phyloP scores from a whole-genome alignment of 202 grass and related monocot genomes.

The Zizania palustris region DNA sequence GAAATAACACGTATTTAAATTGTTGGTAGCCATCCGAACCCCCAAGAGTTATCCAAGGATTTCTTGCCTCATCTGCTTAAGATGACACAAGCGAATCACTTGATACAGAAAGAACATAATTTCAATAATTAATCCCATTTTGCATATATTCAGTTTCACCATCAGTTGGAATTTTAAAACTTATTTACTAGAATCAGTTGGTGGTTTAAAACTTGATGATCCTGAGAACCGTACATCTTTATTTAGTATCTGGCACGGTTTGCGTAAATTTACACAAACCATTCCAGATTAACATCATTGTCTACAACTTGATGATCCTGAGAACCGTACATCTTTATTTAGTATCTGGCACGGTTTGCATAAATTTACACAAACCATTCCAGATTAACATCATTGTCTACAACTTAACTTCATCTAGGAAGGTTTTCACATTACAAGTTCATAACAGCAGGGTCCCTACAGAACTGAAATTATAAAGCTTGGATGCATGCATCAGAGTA shows the following conservation, averaged over 20 bases:
- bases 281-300: no score
- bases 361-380: neutral
- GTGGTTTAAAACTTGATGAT: no score
- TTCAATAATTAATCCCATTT: neutral
- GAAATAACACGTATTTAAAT: neutral
- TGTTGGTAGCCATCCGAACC: slow-evolving; percentile 1
- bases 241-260: neutral
- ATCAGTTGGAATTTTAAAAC: neutral
- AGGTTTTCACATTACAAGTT: slow-evolving; percentile 17
- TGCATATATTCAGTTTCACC: neutral
- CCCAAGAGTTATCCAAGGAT: slow-evolving; percentile 19
- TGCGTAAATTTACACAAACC: neutral
- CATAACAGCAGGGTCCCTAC: neutral
- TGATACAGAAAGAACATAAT: neutral
- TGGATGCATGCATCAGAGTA: neutral
- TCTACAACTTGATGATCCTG: no score
- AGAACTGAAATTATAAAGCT: slow-evolving; percentile 9
- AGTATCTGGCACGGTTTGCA: neutral
- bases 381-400: no score
- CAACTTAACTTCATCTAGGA: neutral
- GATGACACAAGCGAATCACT: neutral
- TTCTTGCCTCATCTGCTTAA: neutral
- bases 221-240: neutral
- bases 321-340: neutral
- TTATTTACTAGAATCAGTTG: neutral